phyloP scores from a whole-genome alignment of 1,284 basidiomycete species.

The Ustilago nuda region DNA sequence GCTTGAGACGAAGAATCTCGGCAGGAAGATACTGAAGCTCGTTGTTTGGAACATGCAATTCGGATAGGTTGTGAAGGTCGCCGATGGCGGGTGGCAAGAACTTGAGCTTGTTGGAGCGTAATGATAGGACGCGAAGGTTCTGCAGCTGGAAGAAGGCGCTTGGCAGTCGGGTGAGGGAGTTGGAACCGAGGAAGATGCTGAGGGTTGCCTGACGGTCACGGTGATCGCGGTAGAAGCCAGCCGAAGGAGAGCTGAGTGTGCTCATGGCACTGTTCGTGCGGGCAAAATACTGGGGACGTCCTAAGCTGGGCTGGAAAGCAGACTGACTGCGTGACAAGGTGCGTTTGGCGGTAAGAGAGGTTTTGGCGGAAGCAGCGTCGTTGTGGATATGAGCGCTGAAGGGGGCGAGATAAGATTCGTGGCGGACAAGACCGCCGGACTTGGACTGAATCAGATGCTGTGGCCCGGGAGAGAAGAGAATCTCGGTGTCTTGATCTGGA shows the following conservation, averaged over 20 bases:
- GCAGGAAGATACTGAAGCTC: constrained; percentile 61
- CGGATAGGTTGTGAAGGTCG: constrained; percentile 59
- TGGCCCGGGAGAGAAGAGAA: constrained; percentile 1
- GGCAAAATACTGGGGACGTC: constrained; percentile 34
- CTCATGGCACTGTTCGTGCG: constrained; percentile 39
- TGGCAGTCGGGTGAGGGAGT: constrained; percentile 58
- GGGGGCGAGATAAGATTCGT: constrained; percentile 47
- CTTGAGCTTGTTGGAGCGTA: constrained; percentile 64
- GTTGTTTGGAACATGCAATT: constrained; percentile 64
- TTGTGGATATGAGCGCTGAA: constrained; percentile 45
- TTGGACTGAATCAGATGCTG: constrained; percentile 38
- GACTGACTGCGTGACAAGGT: constrained; percentile 43
- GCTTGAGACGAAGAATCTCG: constrained; percentile 62
- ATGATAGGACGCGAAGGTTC: constrained; percentile 64
- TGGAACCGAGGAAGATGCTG: constrained; percentile 53
- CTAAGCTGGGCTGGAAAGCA: constrained; percentile 32
- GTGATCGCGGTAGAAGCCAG: constrained; percentile 37
- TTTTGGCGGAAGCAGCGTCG: constrained; percentile 17
- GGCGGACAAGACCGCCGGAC: constrained; percentile 39
- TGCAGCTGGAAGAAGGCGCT: constrained; percentile 64
- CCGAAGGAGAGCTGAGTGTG: constrained; percentile 33
- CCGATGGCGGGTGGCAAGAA: constrained; percentile 63
- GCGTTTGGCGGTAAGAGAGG: constrained; percentile 1
- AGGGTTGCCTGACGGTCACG: constrained; percentile 49
- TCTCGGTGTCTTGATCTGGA: constrained; percentile 12